Conservation (phyloP, 192 early-diverging fungal genomes). For the Podila epigama region DNA sequence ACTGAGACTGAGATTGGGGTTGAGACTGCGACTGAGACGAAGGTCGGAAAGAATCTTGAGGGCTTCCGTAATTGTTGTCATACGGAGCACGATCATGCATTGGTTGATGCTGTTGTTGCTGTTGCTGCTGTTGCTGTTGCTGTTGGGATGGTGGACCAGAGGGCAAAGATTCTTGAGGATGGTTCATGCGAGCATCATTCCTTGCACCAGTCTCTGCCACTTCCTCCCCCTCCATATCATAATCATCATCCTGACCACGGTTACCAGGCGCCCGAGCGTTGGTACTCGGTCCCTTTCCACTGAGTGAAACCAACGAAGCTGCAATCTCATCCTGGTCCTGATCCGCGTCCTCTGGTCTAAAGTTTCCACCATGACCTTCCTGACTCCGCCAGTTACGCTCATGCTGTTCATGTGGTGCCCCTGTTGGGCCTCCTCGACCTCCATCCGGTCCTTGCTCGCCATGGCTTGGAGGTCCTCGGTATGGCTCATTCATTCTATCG, state of each 20-base stretch:
- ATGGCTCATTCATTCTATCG: too few species aligned
- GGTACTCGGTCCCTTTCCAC: constrained; percentile 21
- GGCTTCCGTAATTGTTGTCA: background rate
- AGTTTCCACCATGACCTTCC: constrained; percentile 1
- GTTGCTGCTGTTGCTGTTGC: constrained; percentile 6
- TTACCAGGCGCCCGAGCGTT: background rate
- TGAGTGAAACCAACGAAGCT: constrained; percentile 40
- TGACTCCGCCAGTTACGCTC: constrained; percentile 10
- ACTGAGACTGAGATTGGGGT: background rate
- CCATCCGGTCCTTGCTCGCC: background rate
- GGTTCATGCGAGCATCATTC: background rate
- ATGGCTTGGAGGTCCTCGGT: background rate
- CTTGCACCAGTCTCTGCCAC: background rate
- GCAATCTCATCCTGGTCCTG: constrained; percentile 47
- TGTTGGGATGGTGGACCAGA: background rate
- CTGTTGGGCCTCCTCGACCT: background rate
- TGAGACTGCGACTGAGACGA: background rate
- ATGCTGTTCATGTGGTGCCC: background rate
- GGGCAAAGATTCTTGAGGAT: background rate
- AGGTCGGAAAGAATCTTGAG: background rate
- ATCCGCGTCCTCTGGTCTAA: constrained; percentile 12
- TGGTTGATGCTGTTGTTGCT: constrained; percentile 2
- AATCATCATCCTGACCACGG: constrained; percentile 38
- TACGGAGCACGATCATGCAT: background rate
- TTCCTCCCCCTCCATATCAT: constrained; percentile 39